Evolutionary conservation across 345 rosid species (phyloP), one percentile per base, ranked within the genome.

Genomic region (Cardamine occulta): DNA sequence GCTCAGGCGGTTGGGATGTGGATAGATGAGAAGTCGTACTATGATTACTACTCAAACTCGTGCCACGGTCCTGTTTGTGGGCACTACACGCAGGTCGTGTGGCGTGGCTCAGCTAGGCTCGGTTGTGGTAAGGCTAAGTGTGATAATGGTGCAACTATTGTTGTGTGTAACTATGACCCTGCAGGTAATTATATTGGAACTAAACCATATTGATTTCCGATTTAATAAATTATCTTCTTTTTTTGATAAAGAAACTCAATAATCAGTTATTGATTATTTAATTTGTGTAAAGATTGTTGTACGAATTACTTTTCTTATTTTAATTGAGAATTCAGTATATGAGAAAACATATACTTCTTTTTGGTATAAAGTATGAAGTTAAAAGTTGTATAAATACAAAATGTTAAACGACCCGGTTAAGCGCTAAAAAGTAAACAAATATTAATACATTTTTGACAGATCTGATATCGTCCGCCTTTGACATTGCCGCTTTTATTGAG

Each of bases 1-100:
- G 68, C 65, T 1, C 76, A 60, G 15, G 91, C 91, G 0, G 91
- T 89, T 28, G 57, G 60, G 9, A 0, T 88, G 84, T 90, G 89
- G 91, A 85, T 84, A 2, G 52, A 57, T 31, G 96, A 88, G 82
- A 82, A 84, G 82, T 68, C 63, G 5, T 2, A 66, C 52, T 93
- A 90, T 44, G 73, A 87, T 54, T 76, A 84, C 65, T 52, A 48
- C 59, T 66, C 93, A 17, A 90, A 87, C 70, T 67, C 80, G 4
- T 90, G 96, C 14, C 68, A 76, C 3, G 85, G 84, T 5, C 35
- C 80, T 23, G 73, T 69, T 48, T 91, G 96, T 75, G 84, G 85
- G 15, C 96, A 90, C 66, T 90, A 90, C 63, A 88, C 96, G 3
- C 91, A 90, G 70, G 83, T 87, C 28, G 94, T 91, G 40, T 88